Evolutionary conservation across 2,329 filamentous ascomycete genomes (phyloP).

Genomic region (Clarireedia monteithiana): DNA sequence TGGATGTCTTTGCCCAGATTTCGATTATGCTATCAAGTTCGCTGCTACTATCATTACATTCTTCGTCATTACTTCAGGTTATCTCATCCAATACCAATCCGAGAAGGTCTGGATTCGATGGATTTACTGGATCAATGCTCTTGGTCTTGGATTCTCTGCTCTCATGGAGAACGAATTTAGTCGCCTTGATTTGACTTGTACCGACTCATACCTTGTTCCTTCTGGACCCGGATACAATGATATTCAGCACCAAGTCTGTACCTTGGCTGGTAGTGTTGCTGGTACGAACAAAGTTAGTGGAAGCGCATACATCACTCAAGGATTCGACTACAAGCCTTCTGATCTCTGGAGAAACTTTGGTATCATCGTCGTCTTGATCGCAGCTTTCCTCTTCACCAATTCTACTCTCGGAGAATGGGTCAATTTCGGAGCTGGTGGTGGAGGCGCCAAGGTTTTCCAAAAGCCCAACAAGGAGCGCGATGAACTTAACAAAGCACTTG

Average conservation of each 20-base stretch:
- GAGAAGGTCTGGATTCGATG: constrained; percentile 72
- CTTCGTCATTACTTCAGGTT: constrained; percentile 76
- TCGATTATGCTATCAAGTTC: constrained; percentile 79
- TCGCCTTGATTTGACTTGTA: constrained; percentile 60
- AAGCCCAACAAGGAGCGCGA: constrained; percentile 62
- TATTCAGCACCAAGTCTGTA: constrained; percentile 73
- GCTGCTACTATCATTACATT: constrained; percentile 72
- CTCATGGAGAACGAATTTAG: constrained; percentile 87
- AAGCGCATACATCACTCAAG: constrained; percentile 57
- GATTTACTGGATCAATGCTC: constrained; percentile 71
- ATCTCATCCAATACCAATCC: constrained; percentile 71
- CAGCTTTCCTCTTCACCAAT: constrained; percentile 68
- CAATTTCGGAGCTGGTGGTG: constrained; percentile 73
- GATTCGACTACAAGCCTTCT: constrained; percentile 48
- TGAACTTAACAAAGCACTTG: constrained; percentile 55
- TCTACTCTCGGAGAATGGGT: constrained; percentile 72
- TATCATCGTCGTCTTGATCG: constrained; percentile 63
- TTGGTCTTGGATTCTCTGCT: constrained; percentile 67
- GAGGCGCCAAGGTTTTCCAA: constrained; percentile 67
- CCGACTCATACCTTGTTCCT: constrained; percentile 60
- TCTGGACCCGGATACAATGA: constrained; percentile 62
- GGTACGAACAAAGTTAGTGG: constrained; percentile 57
- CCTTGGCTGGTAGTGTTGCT: constrained; percentile 47
- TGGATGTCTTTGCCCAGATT: constrained; percentile 68
- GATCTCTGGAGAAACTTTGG: constrained; percentile 56